A percentile compares a stretch with the other conserved stretches of the same genome.
phyloP scores from a whole-genome alignment of 2,329 filamentous ascomycete species.

The Cryphonectria carpinicola region DNA sequence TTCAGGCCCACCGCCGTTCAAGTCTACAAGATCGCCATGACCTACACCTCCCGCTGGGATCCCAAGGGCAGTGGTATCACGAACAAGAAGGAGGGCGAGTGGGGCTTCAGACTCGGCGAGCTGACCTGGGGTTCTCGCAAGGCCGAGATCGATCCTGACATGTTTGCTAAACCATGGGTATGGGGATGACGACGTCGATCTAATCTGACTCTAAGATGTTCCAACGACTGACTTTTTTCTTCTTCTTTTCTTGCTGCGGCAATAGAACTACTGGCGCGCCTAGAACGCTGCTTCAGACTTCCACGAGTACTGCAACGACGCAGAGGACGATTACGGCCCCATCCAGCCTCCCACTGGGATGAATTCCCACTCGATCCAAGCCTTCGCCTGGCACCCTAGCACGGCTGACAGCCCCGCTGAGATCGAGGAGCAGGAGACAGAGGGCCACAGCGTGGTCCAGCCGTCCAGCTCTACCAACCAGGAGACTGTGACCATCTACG shows the following conservation, averaged over 20 bases:
- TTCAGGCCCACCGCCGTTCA: constrained; percentile 8
- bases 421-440: neutral
- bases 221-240: neutral
- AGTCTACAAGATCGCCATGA: constrained; percentile 22
- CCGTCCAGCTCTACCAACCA: too few relatives aligned
- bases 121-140: constrained; percentile 26
- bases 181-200: neutral
- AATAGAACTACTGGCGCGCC: constrained; percentile 24
- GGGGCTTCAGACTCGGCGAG: constrained; percentile 21
- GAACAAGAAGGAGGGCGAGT: constrained; percentile 14
- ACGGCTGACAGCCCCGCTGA: neutral
- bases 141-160: constrained; percentile 25
- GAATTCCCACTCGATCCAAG: neutral
- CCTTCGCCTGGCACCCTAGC: neutral
- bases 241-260: neutral
- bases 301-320: constrained; percentile 24
- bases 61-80: constrained; percentile 20
- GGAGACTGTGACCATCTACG: constrained; percentile 7
- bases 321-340: constrained; percentile 20
- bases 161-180: constrained; percentile 25
- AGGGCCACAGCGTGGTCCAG: neutral
- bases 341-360: constrained; percentile 15
- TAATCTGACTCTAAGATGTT: neutral
- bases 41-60: constrained; percentile 23
- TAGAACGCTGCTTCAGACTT: constrained; percentile 28